Base-by-base conservation (phyloP, 2,329 filamentous ascomycete species). In the Colletotrichum chrysophilum region DNA sequence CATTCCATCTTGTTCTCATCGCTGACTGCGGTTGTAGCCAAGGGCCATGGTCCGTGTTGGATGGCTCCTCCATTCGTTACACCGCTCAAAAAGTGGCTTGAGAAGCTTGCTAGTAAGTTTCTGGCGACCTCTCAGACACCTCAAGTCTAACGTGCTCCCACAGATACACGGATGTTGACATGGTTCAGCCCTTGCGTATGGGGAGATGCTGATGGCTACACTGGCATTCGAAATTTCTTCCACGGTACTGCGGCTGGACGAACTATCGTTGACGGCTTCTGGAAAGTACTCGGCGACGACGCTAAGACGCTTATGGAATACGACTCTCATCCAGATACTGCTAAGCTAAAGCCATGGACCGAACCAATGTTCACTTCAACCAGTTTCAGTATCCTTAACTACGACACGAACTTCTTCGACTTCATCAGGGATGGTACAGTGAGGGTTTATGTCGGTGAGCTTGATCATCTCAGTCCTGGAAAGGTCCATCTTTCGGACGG, bases 171-270 rank as follows among this genome's bases (percentile, higher is more conserved):
- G 0, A 88, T 94, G 77, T 84, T 96, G 70, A 94, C 91, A 2
- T 95, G 93, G 92, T 92, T 96, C 83, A 93, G 90, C 69, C 94
- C 94, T 0, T 96, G 94, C 79, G 88, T 94, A 18, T 96, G 93
- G 92, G 93, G 92, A 6, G 85, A 88, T 3, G 89, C 88, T 3
- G 92, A 92, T 79, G 93, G 92, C 2, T 93, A 89, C 77, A 84
- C 87, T 7, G 84, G 83, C 10, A 84, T 91, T 4, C 88, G 91
- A 4, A 80, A 82, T 9, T 90, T 93, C 76, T 84, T 92, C 56
- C 92, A 94, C 77, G 85, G 87, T 21, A 93, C 90, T 0, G 82
- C 85, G 38, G 66, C 93, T 3, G 92, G 92, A 3, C 87, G 91
- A 1, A 84, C 84, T 66, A 81, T 94, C 16, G 88, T 91, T 3